phyloP scores from a whole-genome alignment of 2,329 filamentous ascomycete species.

The Drechslerella dactyloides region DNA sequence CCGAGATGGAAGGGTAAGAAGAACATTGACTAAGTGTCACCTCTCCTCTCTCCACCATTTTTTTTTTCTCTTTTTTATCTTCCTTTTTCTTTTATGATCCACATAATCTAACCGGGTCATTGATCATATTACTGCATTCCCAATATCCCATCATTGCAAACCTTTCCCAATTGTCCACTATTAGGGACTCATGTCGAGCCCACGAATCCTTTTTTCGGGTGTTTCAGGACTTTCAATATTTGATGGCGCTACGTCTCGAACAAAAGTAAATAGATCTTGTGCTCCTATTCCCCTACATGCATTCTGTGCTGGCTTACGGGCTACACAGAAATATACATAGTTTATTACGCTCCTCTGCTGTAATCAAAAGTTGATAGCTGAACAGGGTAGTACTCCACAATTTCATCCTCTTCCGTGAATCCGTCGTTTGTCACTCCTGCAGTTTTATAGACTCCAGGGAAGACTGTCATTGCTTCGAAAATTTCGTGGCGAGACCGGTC shows the following conservation, averaged over 20 bases:
- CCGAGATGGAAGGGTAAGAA: constrained; percentile 25
- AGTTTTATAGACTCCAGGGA: constrained; percentile 10
- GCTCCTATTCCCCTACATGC: too few relatives aligned
- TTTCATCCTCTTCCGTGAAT: not conserved
- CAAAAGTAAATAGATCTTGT: constrained; percentile 5
- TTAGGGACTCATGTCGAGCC: constrained; percentile 14
- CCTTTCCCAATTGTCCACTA: constrained; percentile 32
- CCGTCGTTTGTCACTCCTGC: not conserved
- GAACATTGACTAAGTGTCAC: constrained; percentile 10
- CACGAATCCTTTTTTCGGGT: not conserved
- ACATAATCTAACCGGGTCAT: too few relatives aligned
- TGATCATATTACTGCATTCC: not conserved
- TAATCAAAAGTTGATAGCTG: constrained; percentile 13
- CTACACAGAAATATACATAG: too few relatives aligned
- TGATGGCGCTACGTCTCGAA: not conserved
- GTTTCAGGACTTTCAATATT: not conserved
- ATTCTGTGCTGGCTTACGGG: too few relatives aligned
- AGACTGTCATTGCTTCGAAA: constrained; percentile 15
- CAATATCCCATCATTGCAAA: constrained; percentile 12
- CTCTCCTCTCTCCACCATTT: not conserved
- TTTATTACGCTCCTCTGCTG: not conserved
- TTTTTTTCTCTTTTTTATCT: too few relatives aligned
- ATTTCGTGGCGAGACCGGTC: constrained; percentile 2
- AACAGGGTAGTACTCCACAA: constrained; percentile 7
- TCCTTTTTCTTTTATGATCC: not conserved